A percentile compares a stretch with the other conserved stretches of the same genome.
These are phyloP conservation scores for Ascochyta viciae-villosae DNA, from an alignment of 2,329 filamentous ascomycete genomes.

Conservation along the genomic window DNA sequence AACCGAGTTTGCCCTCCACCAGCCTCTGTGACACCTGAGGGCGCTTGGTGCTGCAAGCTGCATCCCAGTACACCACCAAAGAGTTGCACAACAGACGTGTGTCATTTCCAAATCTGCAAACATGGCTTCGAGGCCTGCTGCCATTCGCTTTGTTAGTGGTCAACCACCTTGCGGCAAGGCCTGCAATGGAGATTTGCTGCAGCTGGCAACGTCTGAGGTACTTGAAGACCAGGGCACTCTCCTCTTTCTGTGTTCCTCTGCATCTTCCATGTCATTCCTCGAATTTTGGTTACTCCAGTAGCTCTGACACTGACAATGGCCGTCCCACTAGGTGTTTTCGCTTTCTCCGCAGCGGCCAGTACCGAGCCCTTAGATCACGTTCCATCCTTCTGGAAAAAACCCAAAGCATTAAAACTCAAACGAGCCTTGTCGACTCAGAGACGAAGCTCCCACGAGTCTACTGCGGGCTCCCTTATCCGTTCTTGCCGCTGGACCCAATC, in stretches of 20 bases:
- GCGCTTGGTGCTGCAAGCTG: conserved; percentile 37
- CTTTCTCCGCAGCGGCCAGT: conserved; percentile 44
- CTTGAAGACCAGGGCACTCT: conserved; percentile 43
- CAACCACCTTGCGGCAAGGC: conserved; percentile 40
- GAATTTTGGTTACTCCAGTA: conserved; percentile 4
- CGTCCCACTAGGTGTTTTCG: conserved; percentile 49
- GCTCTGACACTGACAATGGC: conserved; percentile 47
- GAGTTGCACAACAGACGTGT: conserved; percentile 46
- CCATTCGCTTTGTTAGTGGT: conserved; percentile 33
- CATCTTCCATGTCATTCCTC: conserved; percentile 21
- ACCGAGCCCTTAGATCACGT: conserved; percentile 43
- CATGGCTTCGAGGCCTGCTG: conserved; percentile 37
- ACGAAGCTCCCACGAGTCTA: conserved; percentile 38
- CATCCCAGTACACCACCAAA: conserved; percentile 40
- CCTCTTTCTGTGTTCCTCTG: conserved; percentile 34
- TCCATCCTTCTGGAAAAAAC: conserved; percentile 43
- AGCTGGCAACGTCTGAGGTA: conserved; percentile 35
- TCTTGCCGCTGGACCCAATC: conserved; percentile 33
- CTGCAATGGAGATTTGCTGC: conserved; percentile 40
- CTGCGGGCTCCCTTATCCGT: conserved; percentile 38
- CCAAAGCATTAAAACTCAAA: conserved; percentile 39
- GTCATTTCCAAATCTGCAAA: conserved; percentile 38
- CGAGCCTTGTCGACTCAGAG: conserved; percentile 36
- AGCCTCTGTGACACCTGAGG: conserved; percentile 33
- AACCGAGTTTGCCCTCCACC: conserved; percentile 17